These are phyloP conservation scores for Scutellaria minor DNA, from an alignment of 257 asterid genomes.

Conservation along the genomic window DNA sequence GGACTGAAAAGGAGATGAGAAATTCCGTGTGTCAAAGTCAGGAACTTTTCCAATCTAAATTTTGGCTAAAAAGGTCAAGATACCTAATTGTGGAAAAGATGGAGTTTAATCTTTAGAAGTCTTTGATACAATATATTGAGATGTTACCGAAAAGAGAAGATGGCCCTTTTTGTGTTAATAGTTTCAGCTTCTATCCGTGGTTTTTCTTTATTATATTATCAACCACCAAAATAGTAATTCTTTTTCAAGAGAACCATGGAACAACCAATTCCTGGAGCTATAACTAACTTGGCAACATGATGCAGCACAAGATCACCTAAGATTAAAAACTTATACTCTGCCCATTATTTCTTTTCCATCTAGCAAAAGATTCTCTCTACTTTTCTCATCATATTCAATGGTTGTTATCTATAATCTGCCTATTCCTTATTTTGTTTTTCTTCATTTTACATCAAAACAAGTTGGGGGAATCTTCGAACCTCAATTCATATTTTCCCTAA, in stretches of 20 bases:
- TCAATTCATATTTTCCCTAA: neutral
- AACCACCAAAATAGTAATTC: neutral
- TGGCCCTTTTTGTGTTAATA: neutral
- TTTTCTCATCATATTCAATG: neutral
- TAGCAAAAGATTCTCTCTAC: slow-evolving; percentile 6
- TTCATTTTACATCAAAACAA: slow-evolving; percentile 11
- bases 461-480: neutral
- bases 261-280: neutral
- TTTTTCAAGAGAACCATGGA: neutral
- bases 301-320: slow-evolving; percentile 12
- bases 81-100: neutral
- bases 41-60: neutral
- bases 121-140: slow-evolving; percentile 12
- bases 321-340: neutral
- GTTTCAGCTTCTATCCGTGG: neutral
- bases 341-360: slow-evolving; percentile 2
- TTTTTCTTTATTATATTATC: neutral
- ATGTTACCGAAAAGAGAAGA: neutral
- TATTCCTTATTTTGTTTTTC: neutral
- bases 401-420: neutral
- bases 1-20: slow-evolving; percentile 20
- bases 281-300: neutral
- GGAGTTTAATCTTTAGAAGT: neutral
- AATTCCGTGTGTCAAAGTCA: slow-evolving; percentile 2
- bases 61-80: neutral